Conservation (phyloP, 805 yeast species). For the Lachancea kluyveri region DNA sequence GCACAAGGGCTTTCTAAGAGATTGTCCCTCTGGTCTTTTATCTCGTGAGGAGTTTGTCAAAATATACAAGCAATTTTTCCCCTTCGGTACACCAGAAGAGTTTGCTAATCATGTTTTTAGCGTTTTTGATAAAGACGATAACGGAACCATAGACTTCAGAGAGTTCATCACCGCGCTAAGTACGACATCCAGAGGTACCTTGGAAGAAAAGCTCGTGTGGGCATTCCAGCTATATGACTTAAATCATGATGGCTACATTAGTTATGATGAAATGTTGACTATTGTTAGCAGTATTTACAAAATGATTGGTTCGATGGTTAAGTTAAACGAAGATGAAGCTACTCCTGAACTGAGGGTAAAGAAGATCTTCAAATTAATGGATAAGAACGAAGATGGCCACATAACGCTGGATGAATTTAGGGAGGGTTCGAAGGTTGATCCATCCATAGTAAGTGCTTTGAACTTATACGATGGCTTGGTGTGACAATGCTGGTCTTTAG, state of each 20-base stretch:
- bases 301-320: constrained; percentile 94
- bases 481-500: too few relatives aligned
- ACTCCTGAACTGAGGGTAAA: constrained; percentile 86
- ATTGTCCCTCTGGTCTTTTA: constrained; percentile 87
- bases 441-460: constrained; percentile 68
- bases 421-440: constrained; percentile 72
- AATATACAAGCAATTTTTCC: constrained; percentile 94
- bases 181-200: constrained; percentile 77
- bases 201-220: constrained; percentile 84
- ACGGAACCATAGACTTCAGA: constrained; percentile 81
- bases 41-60: constrained; percentile 83
- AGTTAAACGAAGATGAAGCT: constrained; percentile 77
- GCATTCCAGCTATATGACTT: constrained; percentile 84
- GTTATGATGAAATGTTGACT: constrained; percentile 69
- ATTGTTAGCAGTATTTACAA: constrained; percentile 82
- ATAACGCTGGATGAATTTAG: constrained; percentile 81
- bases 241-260: constrained; percentile 69
- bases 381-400: constrained; percentile 60
- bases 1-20: constrained; percentile 94
- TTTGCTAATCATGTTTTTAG: constrained; percentile 84
- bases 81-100: constrained; percentile 94
- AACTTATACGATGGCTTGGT: constrained; percentile 78
- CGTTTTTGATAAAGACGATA: constrained; percentile 78
- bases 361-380: constrained; percentile 71
- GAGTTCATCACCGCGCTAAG: constrained; percentile 87